These are phyloP conservation scores for Chlorella vulgaris DNA, from an alignment of 139 green algal genomes.

Conservation along the genomic window DNA sequence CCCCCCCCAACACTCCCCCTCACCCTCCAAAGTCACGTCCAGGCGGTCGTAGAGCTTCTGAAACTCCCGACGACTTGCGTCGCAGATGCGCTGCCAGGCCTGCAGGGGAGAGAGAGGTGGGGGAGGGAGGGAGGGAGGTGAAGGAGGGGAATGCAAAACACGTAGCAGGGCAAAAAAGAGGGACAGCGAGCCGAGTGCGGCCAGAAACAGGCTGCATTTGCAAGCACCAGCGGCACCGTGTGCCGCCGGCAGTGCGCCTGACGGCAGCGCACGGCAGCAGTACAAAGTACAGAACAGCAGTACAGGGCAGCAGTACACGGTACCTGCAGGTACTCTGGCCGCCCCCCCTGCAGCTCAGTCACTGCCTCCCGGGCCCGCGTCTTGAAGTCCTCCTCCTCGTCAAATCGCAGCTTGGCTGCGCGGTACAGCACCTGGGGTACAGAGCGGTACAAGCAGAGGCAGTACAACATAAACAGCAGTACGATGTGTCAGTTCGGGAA, in stretches of 20 bases:
- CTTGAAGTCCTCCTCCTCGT: slow-evolving; percentile 98
- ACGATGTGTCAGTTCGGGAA: too few relatives aligned
- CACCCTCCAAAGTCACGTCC: slow-evolving; percentile 72
- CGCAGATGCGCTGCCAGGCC: slow-evolving; percentile 93
- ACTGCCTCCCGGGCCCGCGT: slow-evolving; percentile 84
- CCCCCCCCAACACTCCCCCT: slow-evolving; percentile 19
- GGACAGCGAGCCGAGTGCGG: too few relatives aligned
- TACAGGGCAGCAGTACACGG: neutral
- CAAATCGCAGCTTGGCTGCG: slow-evolving; percentile 91
- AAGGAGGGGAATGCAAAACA: neutral
- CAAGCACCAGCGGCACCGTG: too few relatives aligned
- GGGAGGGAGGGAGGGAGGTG: neutral
- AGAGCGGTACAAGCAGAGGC: neutral
- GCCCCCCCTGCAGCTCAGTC: slow-evolving; percentile 83
- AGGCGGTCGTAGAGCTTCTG: slow-evolving; percentile 87
- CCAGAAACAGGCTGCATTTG: too few relatives aligned
- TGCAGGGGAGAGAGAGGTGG: neutral
- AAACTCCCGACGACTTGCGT: slow-evolving; percentile 88
- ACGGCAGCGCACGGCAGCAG: too few relatives aligned
- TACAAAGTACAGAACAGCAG: too few relatives aligned
- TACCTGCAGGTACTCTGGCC: slow-evolving; percentile 62
- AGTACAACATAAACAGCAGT: too few relatives aligned
- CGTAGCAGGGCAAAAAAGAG: neutral
- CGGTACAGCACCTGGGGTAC: slow-evolving; percentile 55
- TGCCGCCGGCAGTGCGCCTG: too few relatives aligned